A percentile compares a stretch with the other conserved stretches of the same genome.
phyloP scores from a whole-genome alignment of 208 protist genomes.

The Phytomonas francai region DNA sequence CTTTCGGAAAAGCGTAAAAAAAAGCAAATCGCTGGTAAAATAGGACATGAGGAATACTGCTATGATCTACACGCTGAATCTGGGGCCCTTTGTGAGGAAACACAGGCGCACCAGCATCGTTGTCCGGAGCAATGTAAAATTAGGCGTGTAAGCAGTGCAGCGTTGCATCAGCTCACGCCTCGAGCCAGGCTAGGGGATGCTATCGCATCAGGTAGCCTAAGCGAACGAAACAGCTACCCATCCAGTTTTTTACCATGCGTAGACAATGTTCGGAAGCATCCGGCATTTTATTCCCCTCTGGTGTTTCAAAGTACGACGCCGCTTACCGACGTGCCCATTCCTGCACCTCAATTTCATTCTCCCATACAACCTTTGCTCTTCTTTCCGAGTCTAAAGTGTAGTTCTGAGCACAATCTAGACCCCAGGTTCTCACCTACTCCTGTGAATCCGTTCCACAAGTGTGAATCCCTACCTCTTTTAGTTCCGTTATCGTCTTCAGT shows the following conservation, averaged over 20 bases:
- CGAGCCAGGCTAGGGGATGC: neutral
- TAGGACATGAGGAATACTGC: constrained; percentile 72
- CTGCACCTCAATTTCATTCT: neutral
- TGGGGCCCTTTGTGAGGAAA: constrained; percentile 13
- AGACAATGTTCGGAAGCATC: neutral
- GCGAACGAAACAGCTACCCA: neutral
- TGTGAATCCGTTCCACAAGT: neutral
- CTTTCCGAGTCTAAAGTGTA: neutral
- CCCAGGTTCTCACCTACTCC: neutral
- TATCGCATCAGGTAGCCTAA: neutral
- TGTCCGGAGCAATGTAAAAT: constrained; percentile 8
- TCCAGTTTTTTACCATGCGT: neutral
- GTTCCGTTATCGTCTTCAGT: neutral
- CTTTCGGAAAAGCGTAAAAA: constrained; percentile 47
- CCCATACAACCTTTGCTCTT: neutral
- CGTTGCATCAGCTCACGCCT: neutral
- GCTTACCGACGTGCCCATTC: neutral
- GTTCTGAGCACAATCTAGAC: neutral
- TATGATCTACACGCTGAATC: constrained; percentile 52
- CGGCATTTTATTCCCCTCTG: neutral
- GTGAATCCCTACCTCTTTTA: neutral
- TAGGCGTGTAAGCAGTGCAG: neutral
- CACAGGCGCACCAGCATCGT: constrained; percentile 18
- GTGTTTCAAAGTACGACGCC: neutral
- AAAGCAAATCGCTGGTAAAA: constrained; percentile 67